Conservation (phyloP, 768 basidiomycete species). For the Kwoniella sp. region DNA sequence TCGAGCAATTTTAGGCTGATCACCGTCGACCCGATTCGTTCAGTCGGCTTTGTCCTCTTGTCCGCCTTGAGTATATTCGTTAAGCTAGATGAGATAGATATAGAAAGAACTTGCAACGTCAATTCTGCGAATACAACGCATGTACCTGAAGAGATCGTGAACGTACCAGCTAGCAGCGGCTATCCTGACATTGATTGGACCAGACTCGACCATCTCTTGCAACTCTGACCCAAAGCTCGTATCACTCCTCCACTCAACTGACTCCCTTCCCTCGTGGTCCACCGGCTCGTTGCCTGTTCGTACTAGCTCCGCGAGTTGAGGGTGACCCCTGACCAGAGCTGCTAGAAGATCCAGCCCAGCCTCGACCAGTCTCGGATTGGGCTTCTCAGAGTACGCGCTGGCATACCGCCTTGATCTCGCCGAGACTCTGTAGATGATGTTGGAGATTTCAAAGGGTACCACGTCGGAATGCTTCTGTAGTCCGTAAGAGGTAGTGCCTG, state of each 20-base stretch:
- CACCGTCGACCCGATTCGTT: slow-evolving; percentile 23
- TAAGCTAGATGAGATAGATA: slow-evolving; percentile 25
- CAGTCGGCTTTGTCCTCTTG: slow-evolving; percentile 18
- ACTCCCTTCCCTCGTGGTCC: slow-evolving; percentile 5
- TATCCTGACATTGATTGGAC: slow-evolving; percentile 39
- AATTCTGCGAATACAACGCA: not conserved
- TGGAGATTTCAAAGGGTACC: slow-evolving; percentile 16
- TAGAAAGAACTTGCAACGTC: not conserved
- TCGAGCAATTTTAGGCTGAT: slow-evolving; percentile 40
- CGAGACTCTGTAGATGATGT: not conserved
- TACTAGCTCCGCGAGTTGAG: slow-evolving; percentile 26
- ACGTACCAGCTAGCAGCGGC: slow-evolving; percentile 50
- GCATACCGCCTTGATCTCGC: not conserved
- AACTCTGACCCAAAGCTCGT: slow-evolving; percentile 7
- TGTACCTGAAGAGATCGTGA: not conserved
- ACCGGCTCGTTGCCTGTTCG: slow-evolving; percentile 1
- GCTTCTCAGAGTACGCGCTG: not conserved
- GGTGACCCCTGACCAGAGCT: slow-evolving; percentile 44
- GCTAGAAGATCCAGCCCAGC: slow-evolving; percentile 51
- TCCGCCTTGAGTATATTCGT: slow-evolving; percentile 45
- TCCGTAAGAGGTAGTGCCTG: not conserved
- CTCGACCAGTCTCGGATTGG: slow-evolving; percentile 46
- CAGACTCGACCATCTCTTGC: slow-evolving; percentile 23
- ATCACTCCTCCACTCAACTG: slow-evolving; percentile 17
- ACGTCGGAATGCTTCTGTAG: not conserved